These are phyloP conservation scores for Micractinium conductrix DNA, from an alignment of 139 green algal species.

Conservation along the genomic window DNA sequence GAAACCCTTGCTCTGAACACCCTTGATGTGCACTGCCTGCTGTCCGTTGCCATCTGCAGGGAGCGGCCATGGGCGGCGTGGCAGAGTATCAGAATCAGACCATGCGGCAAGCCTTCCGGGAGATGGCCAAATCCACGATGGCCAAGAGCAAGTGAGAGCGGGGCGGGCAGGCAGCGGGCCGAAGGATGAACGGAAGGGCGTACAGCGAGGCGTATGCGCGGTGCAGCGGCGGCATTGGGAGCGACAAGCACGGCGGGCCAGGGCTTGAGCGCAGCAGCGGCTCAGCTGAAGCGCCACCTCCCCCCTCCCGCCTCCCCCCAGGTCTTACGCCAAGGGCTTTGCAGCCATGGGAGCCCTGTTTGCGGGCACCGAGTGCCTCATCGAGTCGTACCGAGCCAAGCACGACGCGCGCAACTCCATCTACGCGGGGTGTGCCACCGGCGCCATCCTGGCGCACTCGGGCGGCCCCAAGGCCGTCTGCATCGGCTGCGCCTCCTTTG, in stretches of 20 bases:
- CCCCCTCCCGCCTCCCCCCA: conserved; percentile 24
- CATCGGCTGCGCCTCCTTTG: conserved; percentile 89
- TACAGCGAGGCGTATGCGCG: not conserved
- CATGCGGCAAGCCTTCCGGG: conserved; percentile 47
- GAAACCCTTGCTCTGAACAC: too few species aligned
- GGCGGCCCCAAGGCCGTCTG: conserved; percentile 87
- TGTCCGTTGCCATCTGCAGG: conserved; percentile 37
- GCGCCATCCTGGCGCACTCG: conserved; percentile 79
- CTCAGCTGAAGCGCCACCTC: not conserved
- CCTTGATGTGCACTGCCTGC: too few species aligned
- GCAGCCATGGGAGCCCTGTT: conserved; percentile 90
- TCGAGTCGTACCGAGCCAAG: conserved; percentile 91
- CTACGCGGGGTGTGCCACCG: conserved; percentile 91
- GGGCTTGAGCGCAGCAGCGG: not conserved
- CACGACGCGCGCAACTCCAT: conserved; percentile 92
- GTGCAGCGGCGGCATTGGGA: not conserved
- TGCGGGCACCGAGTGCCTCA: conserved; percentile 91
- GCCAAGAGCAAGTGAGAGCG: conserved; percentile 52
- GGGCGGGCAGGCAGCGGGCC: not conserved
- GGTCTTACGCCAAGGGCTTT: conserved; percentile 94
- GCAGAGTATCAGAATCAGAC: conserved; percentile 50
- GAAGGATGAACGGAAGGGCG: not conserved
- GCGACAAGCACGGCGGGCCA: not conserved
- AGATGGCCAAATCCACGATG: conserved; percentile 50
- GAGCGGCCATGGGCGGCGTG: conserved; percentile 42